Evolutionary conservation across 73 alveolate genomes (phyloP).

Genomic region (Stentor roeselii): DNA sequence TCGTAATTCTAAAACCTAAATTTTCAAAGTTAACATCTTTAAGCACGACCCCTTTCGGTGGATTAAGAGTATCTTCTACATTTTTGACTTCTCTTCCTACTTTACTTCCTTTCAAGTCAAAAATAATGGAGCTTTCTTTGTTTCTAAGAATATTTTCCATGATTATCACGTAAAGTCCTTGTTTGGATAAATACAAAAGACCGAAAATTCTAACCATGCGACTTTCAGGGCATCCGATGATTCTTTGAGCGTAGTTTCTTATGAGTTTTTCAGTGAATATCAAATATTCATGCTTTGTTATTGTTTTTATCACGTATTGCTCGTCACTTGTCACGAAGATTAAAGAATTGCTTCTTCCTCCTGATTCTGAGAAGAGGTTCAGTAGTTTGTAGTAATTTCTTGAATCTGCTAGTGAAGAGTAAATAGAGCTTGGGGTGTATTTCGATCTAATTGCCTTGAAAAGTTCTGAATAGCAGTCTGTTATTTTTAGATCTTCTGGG

Average conservation of each 20-base stretch:
- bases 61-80: background rate
- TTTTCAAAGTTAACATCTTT: too few relatives aligned
- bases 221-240: background rate
- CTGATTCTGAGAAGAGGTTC: background rate
- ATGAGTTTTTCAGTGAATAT: background rate
- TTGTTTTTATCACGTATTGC: background rate
- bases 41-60: too few relatives aligned
- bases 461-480: background rate
- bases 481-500: background rate
- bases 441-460: background rate
- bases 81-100: too few relatives aligned
- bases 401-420: background rate
- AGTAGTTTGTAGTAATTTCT: background rate
- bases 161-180: too few relatives aligned
- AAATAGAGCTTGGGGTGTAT: background rate
- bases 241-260: background rate
- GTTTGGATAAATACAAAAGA: background rate
- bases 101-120: too few relatives aligned
- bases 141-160: too few relatives aligned
- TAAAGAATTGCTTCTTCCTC: background rate
- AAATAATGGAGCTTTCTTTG: too few relatives aligned
- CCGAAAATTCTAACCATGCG: background rate
- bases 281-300: background rate
- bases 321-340: background rate
- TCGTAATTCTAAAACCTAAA: too few relatives aligned